These are phyloP conservation scores for Rhodotorula paludigena DNA, from an alignment of 768 basidiomycete species.

Conservation along the genomic window DNA sequence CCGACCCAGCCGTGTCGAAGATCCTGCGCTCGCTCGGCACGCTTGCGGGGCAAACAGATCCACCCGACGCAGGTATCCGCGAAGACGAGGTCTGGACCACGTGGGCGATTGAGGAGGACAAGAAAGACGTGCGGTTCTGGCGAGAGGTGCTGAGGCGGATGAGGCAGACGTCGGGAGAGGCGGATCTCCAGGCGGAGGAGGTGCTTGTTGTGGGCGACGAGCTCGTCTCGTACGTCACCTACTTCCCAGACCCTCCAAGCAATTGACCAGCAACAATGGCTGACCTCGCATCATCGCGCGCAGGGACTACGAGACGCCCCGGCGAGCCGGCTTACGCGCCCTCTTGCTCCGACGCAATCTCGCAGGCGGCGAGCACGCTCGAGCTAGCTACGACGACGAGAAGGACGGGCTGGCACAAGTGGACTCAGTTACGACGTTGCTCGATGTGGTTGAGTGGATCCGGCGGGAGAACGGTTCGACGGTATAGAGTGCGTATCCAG, in stretches of 20 bases:
- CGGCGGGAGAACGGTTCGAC: conserved; percentile 4
- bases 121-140: conserved; percentile 24
- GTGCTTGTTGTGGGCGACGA: conserved; percentile 34
- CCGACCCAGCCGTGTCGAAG: conserved; percentile 12
- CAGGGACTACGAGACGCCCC: conserved; percentile 25
- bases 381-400: conserved; percentile 20
- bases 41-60: neutral
- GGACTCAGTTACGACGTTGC: neutral
- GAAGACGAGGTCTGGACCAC: conserved; percentile 17
- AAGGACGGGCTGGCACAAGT: neutral
- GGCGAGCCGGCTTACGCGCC: neutral
- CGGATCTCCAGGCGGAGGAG: neutral
- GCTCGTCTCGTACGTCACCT: conserved; percentile 18
- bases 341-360: conserved; percentile 6
- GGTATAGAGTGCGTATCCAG: too few relatives aligned
- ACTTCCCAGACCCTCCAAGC: too few relatives aligned
- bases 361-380: neutral
- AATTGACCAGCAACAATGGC: too few relatives aligned
- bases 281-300: too few relatives aligned
- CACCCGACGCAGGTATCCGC: neutral
- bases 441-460: conserved; percentile 6
- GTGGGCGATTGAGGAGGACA: conserved; percentile 13
- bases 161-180: neutral
- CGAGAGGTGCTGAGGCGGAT: conserved; percentile 9
- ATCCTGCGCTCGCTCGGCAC: conserved; percentile 20